A percentile compares a stretch with the other conserved stretches of the same genome.
Evolutionary conservation across 345 rosid species (phyloP).

Genomic region (Brassica juncea): DNA sequence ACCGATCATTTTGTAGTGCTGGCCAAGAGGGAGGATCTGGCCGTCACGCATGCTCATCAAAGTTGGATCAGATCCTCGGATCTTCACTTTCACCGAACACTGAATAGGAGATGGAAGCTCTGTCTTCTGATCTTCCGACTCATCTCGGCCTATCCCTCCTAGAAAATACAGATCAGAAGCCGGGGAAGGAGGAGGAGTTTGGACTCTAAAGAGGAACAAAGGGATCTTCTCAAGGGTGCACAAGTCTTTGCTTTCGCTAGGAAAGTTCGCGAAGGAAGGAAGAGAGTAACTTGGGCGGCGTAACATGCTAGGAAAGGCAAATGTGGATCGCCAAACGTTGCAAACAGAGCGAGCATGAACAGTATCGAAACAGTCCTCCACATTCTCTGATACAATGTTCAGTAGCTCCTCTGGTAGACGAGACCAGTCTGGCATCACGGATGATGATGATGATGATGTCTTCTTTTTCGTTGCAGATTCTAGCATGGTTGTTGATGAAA

Average conservation of each 20-base stretch:
- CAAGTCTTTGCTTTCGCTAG: too few species aligned
- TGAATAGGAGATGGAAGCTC: neutral
- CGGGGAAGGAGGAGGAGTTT: too few species aligned
- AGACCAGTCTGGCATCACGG: neutral
- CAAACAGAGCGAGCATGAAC: slow-evolving; percentile 24
- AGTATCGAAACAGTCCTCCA: slow-evolving; percentile 9
- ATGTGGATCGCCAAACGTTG: neutral
- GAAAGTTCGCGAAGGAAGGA: too few species aligned
- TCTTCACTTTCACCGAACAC: neutral
- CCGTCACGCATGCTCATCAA: neutral
- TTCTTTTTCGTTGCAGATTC: neutral
- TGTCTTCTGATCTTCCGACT: neutral
- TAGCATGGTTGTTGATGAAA: neutral
- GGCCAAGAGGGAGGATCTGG: neutral
- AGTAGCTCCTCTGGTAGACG: slow-evolving; percentile 10
- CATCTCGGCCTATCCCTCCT: neutral
- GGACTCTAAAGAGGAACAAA: too few species aligned
- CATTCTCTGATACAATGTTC: neutral
- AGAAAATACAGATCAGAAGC: neutral
- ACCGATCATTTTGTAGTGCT: slow-evolving; percentile 7
- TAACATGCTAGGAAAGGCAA: neutral
- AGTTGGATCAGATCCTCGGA: neutral
- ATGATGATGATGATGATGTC: neutral
- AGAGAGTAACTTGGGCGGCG: neutral
- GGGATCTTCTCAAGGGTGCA: neutral